Base-by-base conservation (phyloP, 2,329 filamentous ascomycete genomes). In the Fusarium sp. region DNA sequence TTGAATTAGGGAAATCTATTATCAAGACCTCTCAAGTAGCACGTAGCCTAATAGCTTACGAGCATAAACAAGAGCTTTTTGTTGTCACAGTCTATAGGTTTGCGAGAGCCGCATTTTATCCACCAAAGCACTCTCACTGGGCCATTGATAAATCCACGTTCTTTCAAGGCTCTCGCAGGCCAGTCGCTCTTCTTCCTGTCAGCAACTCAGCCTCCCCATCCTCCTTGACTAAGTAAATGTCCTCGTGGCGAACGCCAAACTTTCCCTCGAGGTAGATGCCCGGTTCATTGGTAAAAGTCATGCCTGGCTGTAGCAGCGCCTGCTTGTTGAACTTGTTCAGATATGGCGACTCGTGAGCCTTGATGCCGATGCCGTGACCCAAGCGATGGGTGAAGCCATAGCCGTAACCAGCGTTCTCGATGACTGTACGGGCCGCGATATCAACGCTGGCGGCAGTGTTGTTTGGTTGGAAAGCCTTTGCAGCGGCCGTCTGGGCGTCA, bases 331-430 rank as follows among this genome's bases (percentile, higher is more conserved):
- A 91, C 76, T 91, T 90, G 78, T 92, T 91, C 35, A 92, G 81
- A 73, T 92, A 92, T 0, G 90, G 90, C 33, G 88, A 90, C 77
- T 92, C 90, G 72, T 92, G 90, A 1, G 90, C 90, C 81, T 92
- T 92, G 77, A 92, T 91, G 0, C 90, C 91, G 57, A 92, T 91
- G 2, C 90, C 88, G 74, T 92, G 91, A 1, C 90, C 90, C 1
- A 92, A 82, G 2, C 90, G 86, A 73, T 92, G 90, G 1, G 90
- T 92, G 71, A 92, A 92, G 0, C 84, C 85, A 22, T 86, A 82
- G 0, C 88, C 89, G 68, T 92, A 92, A 0, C 90, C 90, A 0
- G 89, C 90, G 13, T 86, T 79, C 14, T 87, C 84, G 59, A 92
- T 92, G 22, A 92, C 84, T 0, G 81, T 81, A 2, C 90, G 85